Base-by-base conservation (phyloP, 225 moss, liverwort and hornwort species). In the Marchantia polymorpha region DNA sequence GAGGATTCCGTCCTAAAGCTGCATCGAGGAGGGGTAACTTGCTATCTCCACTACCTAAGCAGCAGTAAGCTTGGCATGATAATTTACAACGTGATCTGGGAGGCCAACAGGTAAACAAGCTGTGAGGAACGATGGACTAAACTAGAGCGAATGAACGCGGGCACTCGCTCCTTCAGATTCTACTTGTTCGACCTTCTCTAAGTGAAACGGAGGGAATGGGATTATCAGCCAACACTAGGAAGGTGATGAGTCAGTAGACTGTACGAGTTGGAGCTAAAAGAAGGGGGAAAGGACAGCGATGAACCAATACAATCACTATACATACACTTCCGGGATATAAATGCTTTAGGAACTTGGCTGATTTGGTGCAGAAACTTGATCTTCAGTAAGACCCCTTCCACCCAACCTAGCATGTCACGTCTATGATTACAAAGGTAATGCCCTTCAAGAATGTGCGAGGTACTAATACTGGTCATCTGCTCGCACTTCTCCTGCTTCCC, bases 401-500 rank as follows among this genome's bases (percentile, higher is more conserved):
- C 48, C 52, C 46, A 66, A 76, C 50, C 76, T 69, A 54, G 80
- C 55, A 58, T 14, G 52, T 55, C 54, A 72, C 47, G 52, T 48
- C 49, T 83, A 83, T 83, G 78, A 81, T 77, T 78, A 86, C 83
- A 83, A 58, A 65, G 67, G 68, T 70, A 23, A 52, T 78, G 53
- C 52, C 77, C 67, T 47, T 73, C 8, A 50, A 70, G 69, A 59
- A 80, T 52, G 77, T 67, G 54, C 59, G 26, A 26, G 8, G 39
- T 3, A 78, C 48, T 1, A 25, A 78, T 59, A 72, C 31, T 27
- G 14, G 15, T 76, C 69, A 86, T 83, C 84, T 77, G 87, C 87
- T 87, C 56, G 84, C 48, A 56, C 87, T 84, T 82, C 82, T 79
- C 72, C 87, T 82, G 82, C 87, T 87, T 46, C 87, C 87, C 84